phyloP scores from a whole-genome alignment of 2,329 filamentous ascomycete genomes.

The Graphiopsis chlorocephala region DNA sequence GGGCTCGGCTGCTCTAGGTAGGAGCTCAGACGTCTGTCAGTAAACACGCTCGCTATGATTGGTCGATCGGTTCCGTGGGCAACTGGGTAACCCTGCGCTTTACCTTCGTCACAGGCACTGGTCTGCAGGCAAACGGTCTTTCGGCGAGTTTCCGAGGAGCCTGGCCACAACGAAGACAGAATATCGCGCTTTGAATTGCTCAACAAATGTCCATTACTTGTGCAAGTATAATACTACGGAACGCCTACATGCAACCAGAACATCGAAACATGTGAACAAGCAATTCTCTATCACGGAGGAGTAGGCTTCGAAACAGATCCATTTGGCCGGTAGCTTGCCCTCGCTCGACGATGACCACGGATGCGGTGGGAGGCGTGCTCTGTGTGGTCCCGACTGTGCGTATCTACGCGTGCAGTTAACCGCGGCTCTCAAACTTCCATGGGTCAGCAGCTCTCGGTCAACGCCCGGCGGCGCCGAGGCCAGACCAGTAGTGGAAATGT shows the following conservation, averaged over 20 bases:
- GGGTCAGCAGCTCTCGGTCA: not conserved
- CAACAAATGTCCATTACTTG: not conserved
- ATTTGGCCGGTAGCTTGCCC: not conserved
- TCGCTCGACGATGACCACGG: not conserved
- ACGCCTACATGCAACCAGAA: not conserved
- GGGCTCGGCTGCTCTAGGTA: conserved; percentile 15
- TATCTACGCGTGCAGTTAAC: not conserved
- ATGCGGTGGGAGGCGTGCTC: not conserved
- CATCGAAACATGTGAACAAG: not conserved
- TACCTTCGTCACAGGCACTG: conserved; percentile 11
- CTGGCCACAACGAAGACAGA: not conserved
- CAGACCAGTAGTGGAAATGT: not conserved
- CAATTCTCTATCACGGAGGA: not conserved
- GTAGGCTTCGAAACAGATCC: not conserved
- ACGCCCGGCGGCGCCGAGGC: not conserved
- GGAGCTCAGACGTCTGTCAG: conserved; percentile 8
- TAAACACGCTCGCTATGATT: conserved; percentile 6
- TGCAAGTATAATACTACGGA: not conserved
- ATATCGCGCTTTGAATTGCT: not conserved
- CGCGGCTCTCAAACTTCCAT: not conserved
- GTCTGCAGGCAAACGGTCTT: not conserved
- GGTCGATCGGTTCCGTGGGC: conserved; percentile 10
- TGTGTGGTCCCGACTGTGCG: conserved; percentile 1
- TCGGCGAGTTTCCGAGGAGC: not conserved
- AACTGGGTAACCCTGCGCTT: conserved; percentile 10